A percentile compares a stretch with the other conserved stretches of the same genome.
phyloP scores from a whole-genome alignment of 352 stramenopile species.

The Pythium scleroteichum region DNA sequence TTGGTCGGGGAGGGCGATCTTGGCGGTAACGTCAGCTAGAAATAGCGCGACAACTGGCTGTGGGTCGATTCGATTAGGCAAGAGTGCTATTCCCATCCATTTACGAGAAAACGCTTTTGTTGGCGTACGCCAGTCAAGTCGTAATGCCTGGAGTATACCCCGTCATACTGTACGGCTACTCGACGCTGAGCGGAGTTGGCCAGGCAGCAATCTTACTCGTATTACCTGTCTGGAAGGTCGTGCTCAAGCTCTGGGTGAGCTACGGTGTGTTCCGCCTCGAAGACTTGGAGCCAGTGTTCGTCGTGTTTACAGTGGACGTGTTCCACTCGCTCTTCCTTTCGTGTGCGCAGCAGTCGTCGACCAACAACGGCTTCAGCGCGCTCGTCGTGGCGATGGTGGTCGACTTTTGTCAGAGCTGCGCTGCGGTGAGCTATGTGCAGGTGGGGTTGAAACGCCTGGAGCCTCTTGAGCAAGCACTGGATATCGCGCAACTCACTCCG shows the following conservation, averaged over 20 bases:
- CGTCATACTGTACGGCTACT: not conserved
- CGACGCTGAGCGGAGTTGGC: not conserved
- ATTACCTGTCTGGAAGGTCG: slow-evolving; percentile 7
- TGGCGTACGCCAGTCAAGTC: too few relatives aligned
- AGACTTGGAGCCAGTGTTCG: slow-evolving; percentile 10
- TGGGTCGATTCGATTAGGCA: too few relatives aligned
- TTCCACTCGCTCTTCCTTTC: slow-evolving; percentile 18
- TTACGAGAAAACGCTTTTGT: too few relatives aligned
- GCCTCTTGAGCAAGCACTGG: too few relatives aligned
- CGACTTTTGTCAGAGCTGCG: slow-evolving; percentile 6
- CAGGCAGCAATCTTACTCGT: not conserved
- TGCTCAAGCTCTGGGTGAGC: slow-evolving; percentile 6
- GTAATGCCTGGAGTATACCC: slow-evolving; percentile 6
- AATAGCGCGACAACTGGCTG: too few relatives aligned
- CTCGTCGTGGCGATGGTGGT: not conserved
- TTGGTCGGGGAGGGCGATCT: too few relatives aligned
- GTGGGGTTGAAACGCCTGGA: too few relatives aligned
- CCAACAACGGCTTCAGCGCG: not conserved
- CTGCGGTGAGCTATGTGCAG: not conserved
- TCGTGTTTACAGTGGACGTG: slow-evolving; percentile 16
- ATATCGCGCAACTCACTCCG: too few relatives aligned
- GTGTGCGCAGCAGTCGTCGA: slow-evolving; percentile 15
- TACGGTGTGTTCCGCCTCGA: slow-evolving; percentile 5
- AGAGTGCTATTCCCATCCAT: too few relatives aligned
- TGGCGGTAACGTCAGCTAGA: too few relatives aligned